Conservation (phyloP, 176 grass and related monocot species). For the Ananas comosus region DNA sequence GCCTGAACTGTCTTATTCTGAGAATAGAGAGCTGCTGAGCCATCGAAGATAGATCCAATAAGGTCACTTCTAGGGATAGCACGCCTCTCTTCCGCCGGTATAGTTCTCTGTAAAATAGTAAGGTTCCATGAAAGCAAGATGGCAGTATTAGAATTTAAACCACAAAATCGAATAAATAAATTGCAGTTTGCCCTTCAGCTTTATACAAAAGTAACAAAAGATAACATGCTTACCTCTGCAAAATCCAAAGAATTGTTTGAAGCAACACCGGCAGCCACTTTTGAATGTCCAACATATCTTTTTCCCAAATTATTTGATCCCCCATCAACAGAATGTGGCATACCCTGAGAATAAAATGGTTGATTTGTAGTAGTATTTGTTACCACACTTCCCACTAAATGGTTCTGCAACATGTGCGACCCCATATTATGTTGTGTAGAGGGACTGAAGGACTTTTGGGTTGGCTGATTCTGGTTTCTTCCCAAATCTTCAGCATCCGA, state of each 20-base stretch:
- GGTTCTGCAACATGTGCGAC: constrained; percentile 9
- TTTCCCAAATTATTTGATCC: constrained; percentile 14
- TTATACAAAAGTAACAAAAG: not conserved
- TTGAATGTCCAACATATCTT: constrained; percentile 1
- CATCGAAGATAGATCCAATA: constrained; percentile 7
- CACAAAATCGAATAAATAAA: not conserved
- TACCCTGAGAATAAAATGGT: not conserved
- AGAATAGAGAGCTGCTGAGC: constrained; percentile 7
- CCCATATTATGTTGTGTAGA: constrained; percentile 7
- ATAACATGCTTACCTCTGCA: constrained; percentile 6
- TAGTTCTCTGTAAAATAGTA: not conserved
- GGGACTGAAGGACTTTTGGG: constrained; percentile 1
- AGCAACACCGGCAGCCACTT: not conserved
- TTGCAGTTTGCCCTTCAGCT: not conserved
- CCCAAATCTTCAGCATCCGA: not conserved
- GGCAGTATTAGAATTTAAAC: not conserved
- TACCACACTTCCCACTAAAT: not conserved
- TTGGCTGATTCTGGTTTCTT: constrained; percentile 10
- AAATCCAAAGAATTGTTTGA: not conserved
- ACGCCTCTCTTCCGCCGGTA: constrained; percentile 1
- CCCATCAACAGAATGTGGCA: constrained; percentile 1
- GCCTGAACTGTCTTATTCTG: constrained; percentile 14
- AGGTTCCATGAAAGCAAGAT: not conserved
- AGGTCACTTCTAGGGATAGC: not conserved
- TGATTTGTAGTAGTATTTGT: constrained; percentile 7